A percentile compares a stretch with the other conserved stretches of the same genome.
Evolutionary conservation across 371 early-diverging fungal genomes (phyloP).

Genomic region (Actinomortierella ambigua): DNA sequence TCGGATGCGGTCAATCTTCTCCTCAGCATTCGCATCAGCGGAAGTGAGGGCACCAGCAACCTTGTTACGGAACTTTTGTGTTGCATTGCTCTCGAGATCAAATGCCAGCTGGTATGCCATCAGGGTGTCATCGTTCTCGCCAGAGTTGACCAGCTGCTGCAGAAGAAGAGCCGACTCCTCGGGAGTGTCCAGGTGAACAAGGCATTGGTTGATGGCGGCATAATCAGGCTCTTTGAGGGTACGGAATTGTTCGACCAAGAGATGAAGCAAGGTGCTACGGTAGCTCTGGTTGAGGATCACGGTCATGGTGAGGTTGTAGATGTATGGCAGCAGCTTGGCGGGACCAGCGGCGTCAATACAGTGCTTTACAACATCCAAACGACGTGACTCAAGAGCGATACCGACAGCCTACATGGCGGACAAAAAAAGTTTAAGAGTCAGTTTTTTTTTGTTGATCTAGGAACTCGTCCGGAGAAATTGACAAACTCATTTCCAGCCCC

Average conservation of each 20-base stretch:
- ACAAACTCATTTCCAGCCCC: not conserved
- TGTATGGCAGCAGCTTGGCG: constrained; percentile 76
- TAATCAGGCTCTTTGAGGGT: constrained; percentile 86
- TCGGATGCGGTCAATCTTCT: constrained; percentile 60
- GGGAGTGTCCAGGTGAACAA: constrained; percentile 87
- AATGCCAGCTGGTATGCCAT: constrained; percentile 97
- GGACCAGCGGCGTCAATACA: constrained; percentile 78
- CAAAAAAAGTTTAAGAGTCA: not conserved
- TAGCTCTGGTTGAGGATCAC: constrained; percentile 82
- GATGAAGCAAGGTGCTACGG: constrained; percentile 81
- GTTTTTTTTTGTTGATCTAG: not conserved
- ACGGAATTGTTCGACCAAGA: constrained; percentile 84
- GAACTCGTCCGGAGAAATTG: not conserved
- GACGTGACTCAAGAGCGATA: constrained; percentile 90
- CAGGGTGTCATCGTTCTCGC: constrained; percentile 67
- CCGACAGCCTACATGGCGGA: constrained; percentile 74
- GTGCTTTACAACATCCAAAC: constrained; percentile 87
- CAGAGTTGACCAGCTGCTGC: constrained; percentile 61
- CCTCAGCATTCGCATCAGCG: constrained; percentile 19
- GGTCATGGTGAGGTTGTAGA: constrained; percentile 81
- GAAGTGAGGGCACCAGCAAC: constrained; percentile 68
- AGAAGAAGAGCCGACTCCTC: constrained; percentile 75
- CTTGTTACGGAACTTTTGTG: constrained; percentile 88
- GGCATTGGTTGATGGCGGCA: constrained; percentile 88
- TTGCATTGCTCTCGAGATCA: constrained; percentile 93